phyloP scores from a whole-genome alignment of 179 eudicot species.

The Heliamphora ciliata region DNA sequence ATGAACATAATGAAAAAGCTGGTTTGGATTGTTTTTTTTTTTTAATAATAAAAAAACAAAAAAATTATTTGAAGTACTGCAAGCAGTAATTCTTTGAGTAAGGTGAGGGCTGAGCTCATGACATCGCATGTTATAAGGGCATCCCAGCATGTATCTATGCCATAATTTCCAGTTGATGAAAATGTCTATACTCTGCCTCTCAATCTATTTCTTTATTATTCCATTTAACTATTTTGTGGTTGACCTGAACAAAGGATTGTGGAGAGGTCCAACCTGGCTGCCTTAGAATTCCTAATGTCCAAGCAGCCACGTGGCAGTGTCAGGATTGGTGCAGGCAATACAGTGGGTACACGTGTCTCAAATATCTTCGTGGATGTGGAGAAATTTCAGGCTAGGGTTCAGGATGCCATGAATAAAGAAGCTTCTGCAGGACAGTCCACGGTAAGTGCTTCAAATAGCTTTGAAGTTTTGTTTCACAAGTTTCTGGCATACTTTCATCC shows the following conservation, averaged over 20 bases:
- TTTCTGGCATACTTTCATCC: background rate
- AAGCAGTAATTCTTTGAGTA: background rate
- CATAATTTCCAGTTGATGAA: slow-evolving; percentile 1
- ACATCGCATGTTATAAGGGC: background rate
- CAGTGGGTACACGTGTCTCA: slow-evolving; percentile 56
- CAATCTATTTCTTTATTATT: background rate
- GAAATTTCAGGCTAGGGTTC: slow-evolving; percentile 45
- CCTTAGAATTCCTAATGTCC: slow-evolving; percentile 83
- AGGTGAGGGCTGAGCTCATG: background rate
- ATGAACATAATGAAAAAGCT: background rate
- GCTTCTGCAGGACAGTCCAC: slow-evolving; percentile 32
- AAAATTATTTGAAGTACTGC: background rate
- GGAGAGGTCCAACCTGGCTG: slow-evolving; percentile 75
- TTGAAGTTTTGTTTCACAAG: background rate
- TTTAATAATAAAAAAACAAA: background rate
- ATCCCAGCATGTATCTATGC: background rate
- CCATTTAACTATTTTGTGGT: background rate
- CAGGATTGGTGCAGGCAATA: slow-evolving; percentile 63
- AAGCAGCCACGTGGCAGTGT: slow-evolving; percentile 84
- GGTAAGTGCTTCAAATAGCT: slow-evolving; percentile 26
- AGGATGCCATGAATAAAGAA: slow-evolving; percentile 34
- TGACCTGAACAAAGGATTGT: slow-evolving; percentile 36
- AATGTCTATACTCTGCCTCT: background rate
- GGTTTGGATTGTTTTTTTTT: background rate
- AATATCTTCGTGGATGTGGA: slow-evolving; percentile 64